Base-by-base conservation (phyloP, 176 grass and related monocot species). In the Microstegium vimineum region DNA sequence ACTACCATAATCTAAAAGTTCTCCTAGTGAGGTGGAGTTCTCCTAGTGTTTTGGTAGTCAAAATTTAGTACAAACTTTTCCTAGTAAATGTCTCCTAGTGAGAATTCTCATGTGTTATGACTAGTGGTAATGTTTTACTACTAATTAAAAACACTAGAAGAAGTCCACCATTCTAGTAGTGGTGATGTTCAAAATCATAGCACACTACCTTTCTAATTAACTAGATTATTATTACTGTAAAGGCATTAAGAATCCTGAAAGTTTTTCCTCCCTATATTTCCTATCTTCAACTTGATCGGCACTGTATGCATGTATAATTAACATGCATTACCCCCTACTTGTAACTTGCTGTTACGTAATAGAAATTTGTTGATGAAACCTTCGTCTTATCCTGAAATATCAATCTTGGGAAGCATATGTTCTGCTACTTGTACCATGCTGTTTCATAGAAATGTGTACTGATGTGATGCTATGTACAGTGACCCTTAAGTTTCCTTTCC, bases 401-500 rank as follows among this genome's bases (percentile, higher is more conserved):
- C 14, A 36, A 41, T 46, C 51, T 30, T 85, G 38, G 71, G 68
- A 62, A 78, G 52, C 28, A 52, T 62, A 71, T 60, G 69, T 74
- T 64, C 69, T 62, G 75, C 83, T 62, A 73, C 75, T 51, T 86
- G 57, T 52, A 86, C 54, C 52, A 17, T 41, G 74, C 36, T 40
- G 52, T 79, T 72, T 66, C 78, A 64, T 74, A 80, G 68, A 83
- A 89, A 37, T 60, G 71, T 22, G 7, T 65, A 78, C 62, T n/a
- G 74, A 86, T 88, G 82, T 90, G 85, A 79, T 90, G 75, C 47
- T 86, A n/a, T n/a, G n/a, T n/a, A 32, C 36, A 76, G 4, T 81
- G n/a, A 33, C 23, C 90, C 49, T 37, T 80, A 76, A 20, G 82
- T 69, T 85, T 85, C 77, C 81, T 82, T 85, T 85, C 84, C 66